A percentile compares a stretch with the other conserved stretches of the same genome.
These are phyloP conservation scores for Maudiozyma serrabonitensis DNA, from an alignment of 805 yeast genomes.

Conservation along the genomic window DNA sequence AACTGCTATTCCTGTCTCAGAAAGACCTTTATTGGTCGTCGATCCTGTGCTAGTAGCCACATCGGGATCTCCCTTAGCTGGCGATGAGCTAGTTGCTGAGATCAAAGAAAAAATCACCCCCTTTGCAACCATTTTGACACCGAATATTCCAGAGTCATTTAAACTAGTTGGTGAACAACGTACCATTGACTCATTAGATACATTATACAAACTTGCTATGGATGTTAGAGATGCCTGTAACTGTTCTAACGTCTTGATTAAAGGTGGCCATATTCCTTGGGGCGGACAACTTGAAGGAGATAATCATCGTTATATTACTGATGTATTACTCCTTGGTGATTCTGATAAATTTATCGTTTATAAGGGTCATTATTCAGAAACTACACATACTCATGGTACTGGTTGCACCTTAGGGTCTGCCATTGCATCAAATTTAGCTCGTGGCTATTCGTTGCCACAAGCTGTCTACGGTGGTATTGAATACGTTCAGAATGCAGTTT, in stretches of 20 bases:
- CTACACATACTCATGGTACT: constrained; percentile 73
- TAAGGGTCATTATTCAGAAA: constrained; percentile 36
- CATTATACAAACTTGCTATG: constrained; percentile 32
- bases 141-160: constrained; percentile 63
- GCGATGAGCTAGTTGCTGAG: constrained; percentile 30
- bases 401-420: constrained; percentile 84
- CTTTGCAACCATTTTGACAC: constrained; percentile 56
- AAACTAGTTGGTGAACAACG: constrained; percentile 23
- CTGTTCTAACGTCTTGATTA: constrained; percentile 50
- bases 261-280: constrained; percentile 68
- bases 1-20: constrained; percentile 21
- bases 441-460: constrained; percentile 35
- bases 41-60: constrained; percentile 86
- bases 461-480: constrained; percentile 50
- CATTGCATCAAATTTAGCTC: constrained; percentile 66
- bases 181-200: constrained; percentile 31
- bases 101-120: constrained; percentile 40
- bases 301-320: constrained; percentile 35
- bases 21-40: constrained; percentile 41
- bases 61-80: constrained; percentile 55
- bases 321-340: constrained; percentile 42
- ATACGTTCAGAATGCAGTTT: constrained; percentile 59
- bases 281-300: constrained; percentile 20
- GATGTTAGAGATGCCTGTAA: constrained; percentile 32
- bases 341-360: constrained; percentile 33